Evolutionary conservation across 202 grass and related monocot genomes (phyloP).

Genomic region (Cymbopogon flexuosus): DNA sequence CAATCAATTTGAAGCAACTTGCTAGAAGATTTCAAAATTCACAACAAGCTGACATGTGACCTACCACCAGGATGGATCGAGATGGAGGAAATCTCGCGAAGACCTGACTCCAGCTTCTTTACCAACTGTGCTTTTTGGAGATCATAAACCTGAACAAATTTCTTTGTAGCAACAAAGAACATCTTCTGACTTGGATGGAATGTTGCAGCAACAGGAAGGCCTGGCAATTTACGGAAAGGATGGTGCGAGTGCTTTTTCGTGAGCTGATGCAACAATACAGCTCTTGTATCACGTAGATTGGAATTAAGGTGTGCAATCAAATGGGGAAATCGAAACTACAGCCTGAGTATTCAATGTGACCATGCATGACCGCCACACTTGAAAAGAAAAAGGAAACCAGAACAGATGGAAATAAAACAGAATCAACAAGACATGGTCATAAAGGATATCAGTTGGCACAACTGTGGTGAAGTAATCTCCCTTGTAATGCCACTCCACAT

Average conservation of each 20-base stretch:
- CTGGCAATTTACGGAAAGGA: conserved; percentile 85
- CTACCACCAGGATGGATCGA: conserved; percentile 88
- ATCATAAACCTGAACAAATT: conserved; percentile 94
- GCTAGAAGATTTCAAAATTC: neutral
- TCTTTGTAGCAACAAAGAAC: conserved; percentile 94
- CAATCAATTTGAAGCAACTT: conserved; percentile 14
- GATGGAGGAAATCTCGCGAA: conserved; percentile 86
- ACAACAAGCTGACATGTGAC: conserved; percentile 19
- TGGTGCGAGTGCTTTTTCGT: conserved; percentile 81
- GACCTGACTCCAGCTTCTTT: conserved; percentile 87
- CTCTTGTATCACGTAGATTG: conserved; percentile 73
- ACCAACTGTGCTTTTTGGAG: conserved; percentile 67
- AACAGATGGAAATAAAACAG: conserved; percentile 9
- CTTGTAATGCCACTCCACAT: conserved; percentile 94
- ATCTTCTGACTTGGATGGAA: conserved; percentile 89
- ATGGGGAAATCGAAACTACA: conserved; percentile 15
- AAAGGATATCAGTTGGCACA: conserved; percentile 96
- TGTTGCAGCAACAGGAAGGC: conserved; percentile 71
- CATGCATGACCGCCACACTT: neutral
- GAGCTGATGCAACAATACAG: conserved; percentile 86
- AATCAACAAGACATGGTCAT: conserved; percentile 11
- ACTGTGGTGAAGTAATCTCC: conserved; percentile 97
- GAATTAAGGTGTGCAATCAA: conserved; percentile 58
- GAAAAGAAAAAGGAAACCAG: neutral
- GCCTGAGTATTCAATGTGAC: neutral